Evolutionary conservation across 1,139 yeast species (phyloP).

Genomic region (Protomyces pachydermus): DNA sequence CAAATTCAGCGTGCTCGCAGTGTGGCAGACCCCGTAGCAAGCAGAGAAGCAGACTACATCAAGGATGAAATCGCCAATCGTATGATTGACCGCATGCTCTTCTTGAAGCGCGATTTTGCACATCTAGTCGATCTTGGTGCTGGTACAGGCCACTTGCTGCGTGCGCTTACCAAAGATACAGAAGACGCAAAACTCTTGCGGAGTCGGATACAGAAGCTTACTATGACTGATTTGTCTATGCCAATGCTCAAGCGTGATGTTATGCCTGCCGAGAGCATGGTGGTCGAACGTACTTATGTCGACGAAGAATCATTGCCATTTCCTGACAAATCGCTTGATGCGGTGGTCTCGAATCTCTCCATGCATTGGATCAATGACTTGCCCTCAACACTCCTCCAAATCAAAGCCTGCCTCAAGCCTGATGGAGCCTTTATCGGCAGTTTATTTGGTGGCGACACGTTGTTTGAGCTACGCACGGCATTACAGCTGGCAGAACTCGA

Average conservation of each 20-base stretch:
- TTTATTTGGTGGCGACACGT: constrained; percentile 79
- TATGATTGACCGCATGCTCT: constrained; percentile 66
- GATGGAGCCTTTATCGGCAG: constrained; percentile 81
- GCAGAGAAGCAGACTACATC: constrained; percentile 65
- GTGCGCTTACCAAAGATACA: constrained; percentile 39
- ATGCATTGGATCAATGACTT: constrained; percentile 84
- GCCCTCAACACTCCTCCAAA: constrained; percentile 56
- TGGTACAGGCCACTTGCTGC: constrained; percentile 59
- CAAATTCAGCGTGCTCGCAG: constrained; percentile 56
- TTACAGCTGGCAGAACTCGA: constrained; percentile 79
- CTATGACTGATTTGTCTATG: constrained; percentile 64
- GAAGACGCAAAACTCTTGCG: constrained; percentile 51
- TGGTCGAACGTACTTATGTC: constrained; percentile 49
- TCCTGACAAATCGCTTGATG: constrained; percentile 53
- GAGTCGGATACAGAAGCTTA: constrained; percentile 52
- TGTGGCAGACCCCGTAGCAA: constrained; percentile 44
- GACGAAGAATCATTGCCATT: constrained; percentile 55
- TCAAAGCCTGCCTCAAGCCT: constrained; percentile 62
- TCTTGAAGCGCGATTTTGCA: constrained; percentile 57
- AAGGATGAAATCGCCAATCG: constrained; percentile 69
- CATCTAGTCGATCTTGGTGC: constrained; percentile 67
- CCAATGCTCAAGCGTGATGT: constrained; percentile 52
- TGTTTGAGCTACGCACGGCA: constrained; percentile 73
- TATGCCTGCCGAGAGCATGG: constrained; percentile 39
- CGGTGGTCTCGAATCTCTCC: constrained; percentile 67